A percentile compares a stretch with the other conserved stretches of the same genome.
phyloP scores from a whole-genome alignment of 306 rosid species.

The Inga oerstediana region DNA sequence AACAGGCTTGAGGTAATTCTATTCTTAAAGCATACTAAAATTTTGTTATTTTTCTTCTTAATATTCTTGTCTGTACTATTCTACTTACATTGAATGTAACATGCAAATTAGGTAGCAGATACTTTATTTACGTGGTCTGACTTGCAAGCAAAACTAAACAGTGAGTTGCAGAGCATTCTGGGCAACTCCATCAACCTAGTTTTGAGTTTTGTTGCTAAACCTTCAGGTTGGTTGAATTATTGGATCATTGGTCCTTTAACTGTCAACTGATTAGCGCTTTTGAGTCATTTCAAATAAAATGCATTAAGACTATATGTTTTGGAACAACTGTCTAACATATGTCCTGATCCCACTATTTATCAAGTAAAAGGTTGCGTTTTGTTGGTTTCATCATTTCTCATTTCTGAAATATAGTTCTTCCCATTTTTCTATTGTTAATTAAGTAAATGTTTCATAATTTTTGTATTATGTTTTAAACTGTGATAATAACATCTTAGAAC shows the following conservation, averaged over 20 bases:
- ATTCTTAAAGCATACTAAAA: not conserved
- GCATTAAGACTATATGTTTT: constrained; percentile 19
- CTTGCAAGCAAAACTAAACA: constrained; percentile 90
- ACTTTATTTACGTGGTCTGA: constrained; percentile 91
- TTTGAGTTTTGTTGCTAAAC: constrained; percentile 93
- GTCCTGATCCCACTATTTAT: constrained; percentile 10
- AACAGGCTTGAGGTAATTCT: constrained; percentile 92
- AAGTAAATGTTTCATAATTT: not conserved
- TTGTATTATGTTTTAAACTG: not conserved
- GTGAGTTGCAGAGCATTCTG: constrained; percentile 85
- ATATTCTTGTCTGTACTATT: not conserved
- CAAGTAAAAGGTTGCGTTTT: constrained; percentile 6
- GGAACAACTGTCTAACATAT: constrained; percentile 15
- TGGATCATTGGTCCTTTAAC: constrained; percentile 15
- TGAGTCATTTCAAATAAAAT: not conserved
- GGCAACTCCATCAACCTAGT: constrained; percentile 92
- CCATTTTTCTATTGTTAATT: not conserved
- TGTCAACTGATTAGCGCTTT: constrained; percentile 24
- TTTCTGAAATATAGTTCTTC: not conserved
- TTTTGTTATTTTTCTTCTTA: constrained; percentile 17
- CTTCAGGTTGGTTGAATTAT: constrained; percentile 72
- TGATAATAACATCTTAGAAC: not conserved
- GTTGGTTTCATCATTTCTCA: not conserved
- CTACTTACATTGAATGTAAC: constrained; percentile 23
- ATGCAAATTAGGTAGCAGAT: constrained; percentile 72